Evolutionary conservation across 257 asterid species (phyloP).

Genomic region (Fraxinus quadrangulata): DNA sequence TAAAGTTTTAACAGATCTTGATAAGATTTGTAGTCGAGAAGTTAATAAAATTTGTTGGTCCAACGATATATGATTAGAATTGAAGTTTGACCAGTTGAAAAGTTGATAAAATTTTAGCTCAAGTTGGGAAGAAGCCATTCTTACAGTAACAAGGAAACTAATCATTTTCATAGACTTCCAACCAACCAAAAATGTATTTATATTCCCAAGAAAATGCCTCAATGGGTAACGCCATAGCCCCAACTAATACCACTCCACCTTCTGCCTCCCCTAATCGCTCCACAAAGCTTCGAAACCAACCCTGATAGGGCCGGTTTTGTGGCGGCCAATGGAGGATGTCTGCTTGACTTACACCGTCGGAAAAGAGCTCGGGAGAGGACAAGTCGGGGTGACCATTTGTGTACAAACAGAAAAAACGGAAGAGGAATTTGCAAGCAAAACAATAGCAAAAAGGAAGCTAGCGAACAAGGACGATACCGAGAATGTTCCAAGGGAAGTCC

Average conservation of each 20-base stretch:
- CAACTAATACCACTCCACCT: constrained; percentile 29
- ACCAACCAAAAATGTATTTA: neutral
- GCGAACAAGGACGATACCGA: constrained; percentile 81
- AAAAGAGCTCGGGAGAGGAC: constrained; percentile 91
- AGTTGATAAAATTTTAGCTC: no score
- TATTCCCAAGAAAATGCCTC: constrained; percentile 20
- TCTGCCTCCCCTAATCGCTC: constrained; percentile 40
- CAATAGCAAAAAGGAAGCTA: constrained; percentile 82
- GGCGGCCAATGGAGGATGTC: constrained; percentile 90
- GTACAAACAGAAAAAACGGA: constrained; percentile 77
- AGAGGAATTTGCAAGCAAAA: constrained; percentile 80
- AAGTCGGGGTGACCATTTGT: constrained; percentile 84
- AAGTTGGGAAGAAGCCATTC: no score
- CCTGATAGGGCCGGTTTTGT: constrained; percentile 68
- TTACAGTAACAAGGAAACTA: neutral
- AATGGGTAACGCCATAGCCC: constrained; percentile 7
- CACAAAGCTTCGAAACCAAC: constrained; percentile 34
- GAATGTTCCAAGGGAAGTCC: constrained; percentile 86
- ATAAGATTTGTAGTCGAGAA: no score
- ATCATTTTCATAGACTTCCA: neutral
- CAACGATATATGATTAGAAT: no score
- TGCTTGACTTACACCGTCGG: constrained; percentile 60
- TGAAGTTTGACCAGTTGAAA: no score
- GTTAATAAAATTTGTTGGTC: no score
- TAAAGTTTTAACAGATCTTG: no score